Evolutionary conservation across 306 rosid species (phyloP).

Genomic region (Gleditsia sinensis): DNA sequence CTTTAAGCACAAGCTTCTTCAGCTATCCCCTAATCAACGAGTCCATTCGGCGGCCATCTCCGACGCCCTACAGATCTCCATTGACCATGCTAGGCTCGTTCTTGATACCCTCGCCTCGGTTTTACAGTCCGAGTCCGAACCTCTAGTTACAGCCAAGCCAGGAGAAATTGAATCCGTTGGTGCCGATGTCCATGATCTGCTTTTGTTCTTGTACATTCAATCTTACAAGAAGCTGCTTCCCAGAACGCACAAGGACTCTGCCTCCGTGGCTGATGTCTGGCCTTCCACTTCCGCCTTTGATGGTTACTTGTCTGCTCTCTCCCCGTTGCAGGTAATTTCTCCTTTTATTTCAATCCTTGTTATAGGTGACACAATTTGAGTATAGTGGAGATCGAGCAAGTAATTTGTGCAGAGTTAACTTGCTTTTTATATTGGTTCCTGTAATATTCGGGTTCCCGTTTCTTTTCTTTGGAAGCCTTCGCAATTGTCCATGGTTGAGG

Average conservation of each 20-base stretch:
- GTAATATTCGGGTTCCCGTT: background rate
- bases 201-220: slow-evolving; percentile 90
- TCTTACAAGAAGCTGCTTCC: slow-evolving; percentile 92
- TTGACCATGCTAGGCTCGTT: slow-evolving; percentile 79
- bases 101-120: slow-evolving; percentile 82
- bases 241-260: slow-evolving; percentile 95
- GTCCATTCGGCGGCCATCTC: slow-evolving; percentile 63
- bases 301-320: slow-evolving; percentile 94
- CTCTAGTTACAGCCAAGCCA: slow-evolving; percentile 55
- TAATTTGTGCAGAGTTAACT: background rate
- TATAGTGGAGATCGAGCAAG: background rate
- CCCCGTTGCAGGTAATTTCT: slow-evolving; percentile 88
- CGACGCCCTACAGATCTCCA: slow-evolving; percentile 89
- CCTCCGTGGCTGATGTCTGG: slow-evolving; percentile 94
- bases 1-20: slow-evolving; percentile 73
- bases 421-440: background rate
- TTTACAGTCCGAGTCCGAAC: slow-evolving; percentile 71
- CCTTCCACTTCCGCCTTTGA: slow-evolving; percentile 99
- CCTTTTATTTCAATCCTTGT: background rate
- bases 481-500: background rate
- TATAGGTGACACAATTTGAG: background rate
- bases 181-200: slow-evolving; percentile 80
- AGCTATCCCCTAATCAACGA: slow-evolving; percentile 52
- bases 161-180: slow-evolving; percentile 57
- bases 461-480: background rate